A percentile compares a stretch with the other conserved stretches of the same genome.
Evolutionary conservation across 1,284 basidiomycete species (phyloP).

Genomic region (Irpex sp.): DNA sequence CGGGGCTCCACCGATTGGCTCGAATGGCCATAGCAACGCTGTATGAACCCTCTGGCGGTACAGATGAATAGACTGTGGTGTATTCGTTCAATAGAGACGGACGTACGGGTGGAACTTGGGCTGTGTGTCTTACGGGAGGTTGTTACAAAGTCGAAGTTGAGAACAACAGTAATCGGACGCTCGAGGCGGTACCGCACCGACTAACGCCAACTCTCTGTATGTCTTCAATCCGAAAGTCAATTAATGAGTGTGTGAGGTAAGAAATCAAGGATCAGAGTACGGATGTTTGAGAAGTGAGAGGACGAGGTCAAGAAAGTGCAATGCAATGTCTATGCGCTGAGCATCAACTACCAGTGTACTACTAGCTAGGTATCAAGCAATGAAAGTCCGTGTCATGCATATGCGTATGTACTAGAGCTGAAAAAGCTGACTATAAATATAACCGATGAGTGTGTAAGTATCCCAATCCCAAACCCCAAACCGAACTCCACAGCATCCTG

Average conservation of each 20-base stretch:
- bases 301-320: background rate
- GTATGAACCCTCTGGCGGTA: background rate
- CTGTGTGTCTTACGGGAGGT: background rate
- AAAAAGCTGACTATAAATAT: background rate
- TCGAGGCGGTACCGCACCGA: background rate
- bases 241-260: background rate
- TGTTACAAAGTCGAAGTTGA: background rate
- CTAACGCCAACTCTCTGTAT: background rate
- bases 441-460: background rate
- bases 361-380: background rate
- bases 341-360: background rate
- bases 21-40: background rate
- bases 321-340: background rate
- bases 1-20: background rate
- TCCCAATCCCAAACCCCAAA: background rate
- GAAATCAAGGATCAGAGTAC: background rate
- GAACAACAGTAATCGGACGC: background rate
- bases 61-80: background rate
- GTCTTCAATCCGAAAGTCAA: background rate
- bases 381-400: background rate
- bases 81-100: background rate
- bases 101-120: no score
- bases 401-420: background rate
- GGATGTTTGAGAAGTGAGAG: no score
- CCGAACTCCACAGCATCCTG: background rate